Evolutionary conservation across 2,329 filamentous ascomycete species (phyloP), one percentile per base, ranked within the genome.

Genomic region (Cadophora gregata): DNA sequence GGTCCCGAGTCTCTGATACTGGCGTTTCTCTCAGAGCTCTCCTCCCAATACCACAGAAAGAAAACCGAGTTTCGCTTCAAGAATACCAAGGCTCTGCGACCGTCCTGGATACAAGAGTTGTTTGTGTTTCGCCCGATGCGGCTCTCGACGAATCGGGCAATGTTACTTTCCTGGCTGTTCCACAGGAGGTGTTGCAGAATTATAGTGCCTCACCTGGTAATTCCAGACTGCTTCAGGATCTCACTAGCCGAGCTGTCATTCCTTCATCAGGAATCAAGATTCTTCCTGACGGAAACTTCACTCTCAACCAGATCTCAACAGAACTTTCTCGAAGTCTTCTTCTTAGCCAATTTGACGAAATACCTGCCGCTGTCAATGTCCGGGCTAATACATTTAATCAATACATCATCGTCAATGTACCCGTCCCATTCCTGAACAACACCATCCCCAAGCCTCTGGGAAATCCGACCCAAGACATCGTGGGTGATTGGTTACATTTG

Each of bases 361-460:
- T n/a, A 9, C n/a, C 50, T 27, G n/a, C 9, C 14, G n/a, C 16
- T n/a, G 8, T 31, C 25, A 19, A 29, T 53, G 12, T 31, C 50
- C 19, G 7, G 12, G 16, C 7, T 16, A 31, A n/a, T 29, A 53
- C 50, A n/a, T 53, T 53, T 27, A 53, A 53, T 31, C 50, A 53
- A 14, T 53, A 53, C 27, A 31, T 53, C 5, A 25, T 31, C 21
- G 25, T 25, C 3, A 6, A 53, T n/a, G 27, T 53, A 12, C 25
- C 50, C 5, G 8, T 53, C 12, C 50, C 50, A 8, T 53, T 53
- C 50, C 50, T 27, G 50, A 31, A 53, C 50, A 53, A 53, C 12
- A 53, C 50, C 50, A 19, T 53, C 14, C 50, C 50, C 25, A 53
- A 53, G 27, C 50, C 50, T 31, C n/a, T 53, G 27, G 50, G 50